phyloP scores from a whole-genome alignment of 768 basidiomycete species.

The Hortiboletus campestris region DNA sequence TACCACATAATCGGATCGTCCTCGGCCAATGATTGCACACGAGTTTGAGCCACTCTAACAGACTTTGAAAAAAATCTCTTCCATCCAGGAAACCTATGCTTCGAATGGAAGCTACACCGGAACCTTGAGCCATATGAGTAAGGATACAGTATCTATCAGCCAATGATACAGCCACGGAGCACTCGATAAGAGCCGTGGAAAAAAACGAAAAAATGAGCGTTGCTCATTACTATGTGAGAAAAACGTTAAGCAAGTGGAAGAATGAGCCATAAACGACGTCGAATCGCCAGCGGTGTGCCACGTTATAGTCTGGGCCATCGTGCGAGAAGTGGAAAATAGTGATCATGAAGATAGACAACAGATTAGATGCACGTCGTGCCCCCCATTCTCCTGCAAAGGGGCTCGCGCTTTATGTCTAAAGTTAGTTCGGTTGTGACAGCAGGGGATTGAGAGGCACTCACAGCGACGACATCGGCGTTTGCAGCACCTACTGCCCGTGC shows the following conservation, averaged over 20 bases:
- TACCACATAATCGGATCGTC: too few relatives aligned
- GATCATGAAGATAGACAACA: neutral
- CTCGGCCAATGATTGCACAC: neutral
- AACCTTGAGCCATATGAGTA: constrained; percentile 5
- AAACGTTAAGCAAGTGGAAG: neutral
- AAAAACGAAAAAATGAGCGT: neutral
- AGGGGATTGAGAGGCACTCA: neutral
- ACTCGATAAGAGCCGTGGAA: neutral
- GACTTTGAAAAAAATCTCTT: neutral
- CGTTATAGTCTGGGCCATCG: neutral
- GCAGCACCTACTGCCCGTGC: neutral
- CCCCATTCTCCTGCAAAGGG: too few relatives aligned
- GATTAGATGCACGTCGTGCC: too few relatives aligned
- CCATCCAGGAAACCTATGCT: neutral
- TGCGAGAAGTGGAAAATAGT: neutral
- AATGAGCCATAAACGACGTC: neutral
- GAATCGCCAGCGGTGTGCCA: constrained; percentile 3
- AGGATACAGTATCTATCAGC: constrained; percentile 27
- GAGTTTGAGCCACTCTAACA: neutral
- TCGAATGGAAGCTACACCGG: neutral
- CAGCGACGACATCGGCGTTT: constrained; percentile 13
- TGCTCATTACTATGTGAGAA: constrained; percentile 4
- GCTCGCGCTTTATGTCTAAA: constrained; percentile 6
- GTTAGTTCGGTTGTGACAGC: neutral
- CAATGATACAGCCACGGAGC: constrained; percentile 17